Percentiles rank a stretch among this genome's conserved stretches.
These are phyloP conservation scores for Trametes coccinea DNA, from an alignment of 768 basidiomycete genomes.

Conservation along the genomic window DNA sequence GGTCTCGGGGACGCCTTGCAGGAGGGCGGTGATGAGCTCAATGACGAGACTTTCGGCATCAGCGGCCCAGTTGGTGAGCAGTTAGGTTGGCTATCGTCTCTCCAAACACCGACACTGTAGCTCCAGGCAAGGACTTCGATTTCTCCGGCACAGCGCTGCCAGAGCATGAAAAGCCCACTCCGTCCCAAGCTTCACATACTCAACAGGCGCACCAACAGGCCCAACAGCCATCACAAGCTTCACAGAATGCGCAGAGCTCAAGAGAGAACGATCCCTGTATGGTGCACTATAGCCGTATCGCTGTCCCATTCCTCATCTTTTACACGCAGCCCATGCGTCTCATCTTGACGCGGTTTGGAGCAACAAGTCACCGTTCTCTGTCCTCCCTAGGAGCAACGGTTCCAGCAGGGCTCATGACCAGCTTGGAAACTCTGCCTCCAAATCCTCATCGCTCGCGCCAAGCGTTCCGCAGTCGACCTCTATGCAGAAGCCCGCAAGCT, in stretches of 20 bases:
- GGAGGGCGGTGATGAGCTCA: slow-evolving; percentile 90
- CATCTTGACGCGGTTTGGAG: slow-evolving; percentile 78
- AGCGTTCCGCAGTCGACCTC: slow-evolving; percentile 30
- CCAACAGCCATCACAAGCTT: slow-evolving; percentile 13
- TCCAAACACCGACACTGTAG: background rate
- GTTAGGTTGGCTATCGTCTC: background rate
- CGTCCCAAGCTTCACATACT: slow-evolving; percentile 14
- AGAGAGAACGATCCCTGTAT: slow-evolving; percentile 29
- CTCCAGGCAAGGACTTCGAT: slow-evolving; percentile 87
- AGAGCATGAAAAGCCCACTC: slow-evolving; percentile 28
- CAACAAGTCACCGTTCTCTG: slow-evolving; percentile 74
- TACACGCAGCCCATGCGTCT: slow-evolving; percentile 41
- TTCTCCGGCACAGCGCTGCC: slow-evolving; percentile 56
- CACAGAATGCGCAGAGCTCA: slow-evolving; percentile 8
- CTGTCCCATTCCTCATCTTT: slow-evolving; percentile 30
- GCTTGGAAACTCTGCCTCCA: slow-evolving; percentile 22
- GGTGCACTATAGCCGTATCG: slow-evolving; percentile 25
- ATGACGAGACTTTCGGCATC: slow-evolving; percentile 95
- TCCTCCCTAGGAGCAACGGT: slow-evolving; percentile 59
- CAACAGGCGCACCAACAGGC: slow-evolving; percentile 9
- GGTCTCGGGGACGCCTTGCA: slow-evolving; percentile 84
- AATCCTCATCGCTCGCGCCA: slow-evolving; percentile 19
- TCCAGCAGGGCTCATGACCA: slow-evolving; percentile 42
- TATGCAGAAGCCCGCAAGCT: slow-evolving; percentile 15
- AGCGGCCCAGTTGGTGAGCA: slow-evolving; percentile 69